Percentiles rank a stretch among this genome's conserved stretches.
phyloP scores from a whole-genome alignment of 768 basidiomycete species.

The Floccularia luteovirens region DNA sequence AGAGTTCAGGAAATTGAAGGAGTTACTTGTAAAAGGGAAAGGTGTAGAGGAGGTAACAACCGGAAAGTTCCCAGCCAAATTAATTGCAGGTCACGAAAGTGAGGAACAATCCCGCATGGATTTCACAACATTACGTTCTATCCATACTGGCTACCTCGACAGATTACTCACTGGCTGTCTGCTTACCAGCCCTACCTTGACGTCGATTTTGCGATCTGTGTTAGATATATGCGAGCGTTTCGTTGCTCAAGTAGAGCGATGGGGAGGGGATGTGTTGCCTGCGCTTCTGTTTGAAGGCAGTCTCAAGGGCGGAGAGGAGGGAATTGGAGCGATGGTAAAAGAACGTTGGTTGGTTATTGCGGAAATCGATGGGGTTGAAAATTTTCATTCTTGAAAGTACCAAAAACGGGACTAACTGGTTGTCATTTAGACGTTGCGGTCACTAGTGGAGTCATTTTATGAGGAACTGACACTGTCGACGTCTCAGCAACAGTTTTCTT shows the following conservation, averaged over 20 bases:
- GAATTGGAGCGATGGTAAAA: constrained; percentile 65
- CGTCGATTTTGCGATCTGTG: constrained; percentile 59
- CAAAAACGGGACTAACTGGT: not conserved
- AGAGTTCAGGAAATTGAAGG: constrained; percentile 70
- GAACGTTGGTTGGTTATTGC: constrained; percentile 62
- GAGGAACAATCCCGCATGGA: constrained; percentile 47
- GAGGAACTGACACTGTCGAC: constrained; percentile 72
- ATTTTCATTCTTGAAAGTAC: not conserved
- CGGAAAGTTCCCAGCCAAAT: constrained; percentile 4
- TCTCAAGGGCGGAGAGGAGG: constrained; percentile 45
- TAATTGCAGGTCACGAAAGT: constrained; percentile 4
- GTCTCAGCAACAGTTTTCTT: constrained; percentile 63
- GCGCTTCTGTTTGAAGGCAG: constrained; percentile 80
- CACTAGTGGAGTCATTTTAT: constrained; percentile 69
- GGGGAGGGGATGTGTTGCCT: constrained; percentile 88
- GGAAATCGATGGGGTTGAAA: constrained; percentile 72
- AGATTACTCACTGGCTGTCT: constrained; percentile 75
- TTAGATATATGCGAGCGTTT: constrained; percentile 82
- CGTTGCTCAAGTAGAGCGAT: constrained; percentile 82
- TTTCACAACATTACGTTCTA: constrained; percentile 77
- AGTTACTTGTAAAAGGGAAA: constrained; percentile 35
- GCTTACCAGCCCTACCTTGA: constrained; percentile 56
- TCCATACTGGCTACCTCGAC: constrained; percentile 78
- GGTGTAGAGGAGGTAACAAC: constrained; percentile 8
- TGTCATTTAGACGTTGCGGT: constrained; percentile 51